Conservation (phyloP, 164 flowering plant genomes). For the Pachysandra terminalis region DNA sequence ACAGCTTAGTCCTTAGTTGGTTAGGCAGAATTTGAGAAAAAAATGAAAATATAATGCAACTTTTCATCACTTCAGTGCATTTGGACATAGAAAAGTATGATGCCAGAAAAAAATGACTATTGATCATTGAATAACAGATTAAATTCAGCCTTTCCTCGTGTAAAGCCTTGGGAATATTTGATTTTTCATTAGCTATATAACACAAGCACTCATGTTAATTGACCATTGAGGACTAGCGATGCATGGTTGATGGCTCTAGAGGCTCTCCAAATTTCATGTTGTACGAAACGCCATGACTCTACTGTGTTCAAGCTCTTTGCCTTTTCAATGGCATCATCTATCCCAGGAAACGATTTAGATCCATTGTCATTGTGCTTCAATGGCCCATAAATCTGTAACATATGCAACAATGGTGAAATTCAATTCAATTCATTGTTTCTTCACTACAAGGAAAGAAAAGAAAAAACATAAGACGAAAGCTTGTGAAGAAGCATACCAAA, state of each 20-base stretch:
- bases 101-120: no score
- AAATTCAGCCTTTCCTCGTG: neutral
- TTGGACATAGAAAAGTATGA: no score
- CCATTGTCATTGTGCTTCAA: constrained; percentile 59
- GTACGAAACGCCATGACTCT: constrained; percentile 54
- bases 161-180: neutral
- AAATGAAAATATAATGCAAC: no score
- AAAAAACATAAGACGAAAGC: neutral
- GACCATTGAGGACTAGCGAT: constrained; percentile 50
- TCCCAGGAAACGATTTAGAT: constrained; percentile 65
- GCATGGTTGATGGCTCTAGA: constrained; percentile 64
- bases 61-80: no score
- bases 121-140: no score
- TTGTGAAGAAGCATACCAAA: constrained; percentile 46
- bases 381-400: constrained; percentile 62
- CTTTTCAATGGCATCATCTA: constrained; percentile 50
- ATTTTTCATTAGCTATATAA: neutral
- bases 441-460: neutral
- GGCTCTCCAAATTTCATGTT: constrained; percentile 74
- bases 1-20: no score
- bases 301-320: constrained; percentile 42
- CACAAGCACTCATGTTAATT: constrained; percentile 37
- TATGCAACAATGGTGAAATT: neutral
- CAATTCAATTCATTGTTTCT: neutral
- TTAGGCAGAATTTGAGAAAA: no score